Percentiles rank a stretch among this genome's conserved stretches.
These are phyloP conservation scores for Verticillium albo-atrum DNA, from an alignment of 2,329 filamentous ascomycete species.

Conservation along the genomic window DNA sequence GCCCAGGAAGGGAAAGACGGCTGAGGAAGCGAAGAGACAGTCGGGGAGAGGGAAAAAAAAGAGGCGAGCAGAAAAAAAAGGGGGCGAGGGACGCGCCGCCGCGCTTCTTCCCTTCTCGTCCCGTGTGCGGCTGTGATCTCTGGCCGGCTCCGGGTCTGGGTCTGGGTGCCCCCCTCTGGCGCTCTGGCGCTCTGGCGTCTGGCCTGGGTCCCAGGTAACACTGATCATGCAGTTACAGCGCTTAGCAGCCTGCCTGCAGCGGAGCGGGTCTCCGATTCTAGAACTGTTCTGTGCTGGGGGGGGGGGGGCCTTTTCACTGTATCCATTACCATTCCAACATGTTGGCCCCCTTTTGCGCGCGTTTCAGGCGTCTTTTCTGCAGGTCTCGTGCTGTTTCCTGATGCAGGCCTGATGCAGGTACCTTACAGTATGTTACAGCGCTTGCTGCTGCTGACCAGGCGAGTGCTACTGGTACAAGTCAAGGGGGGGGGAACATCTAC, in stretches of 20 bases:
- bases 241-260: neutral
- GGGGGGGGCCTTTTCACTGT: too few relatives aligned
- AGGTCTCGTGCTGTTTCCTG: neutral
- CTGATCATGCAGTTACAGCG: neutral
- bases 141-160: too few relatives aligned
- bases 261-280: neutral
- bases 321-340: too few relatives aligned
- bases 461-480: too few relatives aligned
- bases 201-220: too few relatives aligned
- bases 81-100: conserved; percentile 1
- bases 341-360: neutral
- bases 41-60: neutral
- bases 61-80: neutral
- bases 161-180: too few relatives aligned
- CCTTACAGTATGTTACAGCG: neutral
- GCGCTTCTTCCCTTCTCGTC: neutral
- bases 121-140: neutral
- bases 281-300: neutral
- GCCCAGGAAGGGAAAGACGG: neutral
- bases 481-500: too few relatives aligned
- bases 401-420: neutral
- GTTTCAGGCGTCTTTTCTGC: neutral
- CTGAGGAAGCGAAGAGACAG: neutral
- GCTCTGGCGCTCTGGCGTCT: too few relatives aligned
- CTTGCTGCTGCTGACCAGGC: neutral